These are phyloP conservation scores for Akanthomyces muscarius DNA, from an alignment of 2,329 filamentous ascomycete species.

Conservation along the genomic window DNA sequence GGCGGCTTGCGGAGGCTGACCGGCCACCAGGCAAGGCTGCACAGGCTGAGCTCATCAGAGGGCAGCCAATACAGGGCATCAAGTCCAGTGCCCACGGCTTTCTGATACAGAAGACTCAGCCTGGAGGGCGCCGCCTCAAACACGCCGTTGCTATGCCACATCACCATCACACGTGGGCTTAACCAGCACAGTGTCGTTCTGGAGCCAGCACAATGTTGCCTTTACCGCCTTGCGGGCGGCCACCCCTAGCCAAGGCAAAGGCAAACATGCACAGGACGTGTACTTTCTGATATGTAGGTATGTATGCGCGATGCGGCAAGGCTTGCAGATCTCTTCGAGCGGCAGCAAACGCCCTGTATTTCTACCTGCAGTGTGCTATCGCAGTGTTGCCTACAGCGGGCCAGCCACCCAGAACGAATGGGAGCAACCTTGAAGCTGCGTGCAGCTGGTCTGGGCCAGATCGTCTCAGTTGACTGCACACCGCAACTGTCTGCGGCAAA, in stretches of 20 bases:
- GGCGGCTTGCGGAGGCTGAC: too few species aligned
- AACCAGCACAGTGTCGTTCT: not conserved
- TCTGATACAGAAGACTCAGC: too few species aligned
- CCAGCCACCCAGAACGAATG: too few species aligned
- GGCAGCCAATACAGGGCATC: too few species aligned
- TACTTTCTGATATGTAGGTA: not conserved
- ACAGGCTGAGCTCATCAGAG: too few species aligned
- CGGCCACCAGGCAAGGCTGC: too few species aligned
- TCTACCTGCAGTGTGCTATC: not conserved
- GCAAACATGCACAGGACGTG: too few species aligned
- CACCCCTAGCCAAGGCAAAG: too few species aligned
- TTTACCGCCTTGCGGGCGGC: not conserved
- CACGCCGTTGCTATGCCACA: slow-evolving; percentile 1
- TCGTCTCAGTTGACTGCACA: slow-evolving; percentile 6
- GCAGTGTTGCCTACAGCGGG: too few species aligned
- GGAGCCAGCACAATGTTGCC: not conserved
- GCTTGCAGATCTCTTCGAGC: not conserved
- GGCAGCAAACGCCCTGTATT: not conserved
- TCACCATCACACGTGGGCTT: not conserved
- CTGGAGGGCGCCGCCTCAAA: not conserved
- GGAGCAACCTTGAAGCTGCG: not conserved
- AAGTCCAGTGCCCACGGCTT: too few species aligned
- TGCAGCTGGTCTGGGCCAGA: not conserved
- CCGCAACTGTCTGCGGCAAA: slow-evolving; percentile 1
- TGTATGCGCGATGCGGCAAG: not conserved